Base-by-base conservation (phyloP, 2,329 filamentous ascomycete genomes). In the Lachnellula suecica region DNA sequence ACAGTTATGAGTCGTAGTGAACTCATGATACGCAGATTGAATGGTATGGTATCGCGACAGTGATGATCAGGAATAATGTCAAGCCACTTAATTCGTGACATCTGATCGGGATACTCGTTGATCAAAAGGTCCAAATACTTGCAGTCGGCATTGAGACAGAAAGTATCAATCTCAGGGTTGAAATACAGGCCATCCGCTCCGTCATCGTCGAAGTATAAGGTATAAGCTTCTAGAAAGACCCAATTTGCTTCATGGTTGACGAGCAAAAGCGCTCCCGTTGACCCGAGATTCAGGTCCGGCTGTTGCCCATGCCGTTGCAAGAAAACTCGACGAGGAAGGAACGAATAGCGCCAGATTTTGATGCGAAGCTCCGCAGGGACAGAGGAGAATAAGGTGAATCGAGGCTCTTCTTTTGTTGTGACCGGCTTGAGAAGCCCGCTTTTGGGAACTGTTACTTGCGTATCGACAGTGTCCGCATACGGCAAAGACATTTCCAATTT, bases 221-320 rank as follows among this genome's bases (percentile, higher is more conserved):
- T 34, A n/a, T 34, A 34, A 7, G 13, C 31, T 34, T 15, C 2
- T 11, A 15, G 31, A 23, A 35, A 35, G 11, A 47, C 31, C 9
- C 38, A 25, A 31, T 57, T 55, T 13, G 44, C 47, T 34, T 51
- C 47, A 35, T 52, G 58, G 5, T 43, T 22, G 23, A 59, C 38
- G 5, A 60, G 43, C 2, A 51, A 49, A 4, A 56, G 49, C 5
- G 49, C 45, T 25, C 51, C 52, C 5, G 51, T n/a, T 17, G 15
- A 31, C 5, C 10, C 7, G 20, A 40, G 22, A 17, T 17, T 20
- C 13, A 40, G 20, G 27, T 25, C 7, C 24, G 8, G 38, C 15
- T 49, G 19, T n/a, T n/a, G n/a, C n/a, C 11, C 11, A 45, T 13
- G 53, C 47, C 5, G 49, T 38, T 7, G 91, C 64, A 88, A 96